A percentile compares a stretch with the other conserved stretches of the same genome.
Conservation (phyloP, 805 yeast genomes). For the Saccharomycopsis fibuligera region DNA sequence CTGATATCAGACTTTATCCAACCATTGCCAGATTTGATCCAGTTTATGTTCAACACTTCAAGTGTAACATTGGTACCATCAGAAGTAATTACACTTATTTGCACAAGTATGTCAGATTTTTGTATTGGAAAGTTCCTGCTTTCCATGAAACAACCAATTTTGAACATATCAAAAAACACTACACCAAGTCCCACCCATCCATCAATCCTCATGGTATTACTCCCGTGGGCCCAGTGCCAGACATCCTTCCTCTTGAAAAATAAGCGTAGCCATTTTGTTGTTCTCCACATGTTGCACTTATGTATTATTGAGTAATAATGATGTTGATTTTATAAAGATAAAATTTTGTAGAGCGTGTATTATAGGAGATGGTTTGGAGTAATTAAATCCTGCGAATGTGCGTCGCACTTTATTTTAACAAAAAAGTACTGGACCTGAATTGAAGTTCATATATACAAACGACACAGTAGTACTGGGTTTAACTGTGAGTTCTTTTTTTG, state of each 20-base stretch:
- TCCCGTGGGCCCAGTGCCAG: constrained; percentile 82
- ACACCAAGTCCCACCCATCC: constrained; percentile 75
- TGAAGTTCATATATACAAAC: no score
- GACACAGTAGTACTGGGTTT: no score
- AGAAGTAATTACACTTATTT: constrained; percentile 72
- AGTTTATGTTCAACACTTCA: constrained; percentile 92
- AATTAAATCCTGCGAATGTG: no score
- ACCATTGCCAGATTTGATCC: constrained; percentile 90
- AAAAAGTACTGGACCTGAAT: no score
- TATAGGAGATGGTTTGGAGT: no score
- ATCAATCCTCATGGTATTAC: constrained; percentile 82
- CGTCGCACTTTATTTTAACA: no score
- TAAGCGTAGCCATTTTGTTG: no score
- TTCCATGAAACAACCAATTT: constrained; percentile 78
- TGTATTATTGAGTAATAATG: no score
- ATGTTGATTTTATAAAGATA: no score
- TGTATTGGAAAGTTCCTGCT: constrained; percentile 74
- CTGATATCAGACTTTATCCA: constrained; percentile 80
- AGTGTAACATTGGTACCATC: constrained; percentile 79
- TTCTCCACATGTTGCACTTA: no score
- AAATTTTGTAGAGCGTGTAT: no score
- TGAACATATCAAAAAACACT: constrained; percentile 86
- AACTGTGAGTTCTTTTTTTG: no score
- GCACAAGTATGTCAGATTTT: constrained; percentile 71
- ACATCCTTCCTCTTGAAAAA: constrained; percentile 43